Conservation (phyloP, 2,329 filamentous ascomycete genomes). For the Phyllosticta paracitricarpa region DNA sequence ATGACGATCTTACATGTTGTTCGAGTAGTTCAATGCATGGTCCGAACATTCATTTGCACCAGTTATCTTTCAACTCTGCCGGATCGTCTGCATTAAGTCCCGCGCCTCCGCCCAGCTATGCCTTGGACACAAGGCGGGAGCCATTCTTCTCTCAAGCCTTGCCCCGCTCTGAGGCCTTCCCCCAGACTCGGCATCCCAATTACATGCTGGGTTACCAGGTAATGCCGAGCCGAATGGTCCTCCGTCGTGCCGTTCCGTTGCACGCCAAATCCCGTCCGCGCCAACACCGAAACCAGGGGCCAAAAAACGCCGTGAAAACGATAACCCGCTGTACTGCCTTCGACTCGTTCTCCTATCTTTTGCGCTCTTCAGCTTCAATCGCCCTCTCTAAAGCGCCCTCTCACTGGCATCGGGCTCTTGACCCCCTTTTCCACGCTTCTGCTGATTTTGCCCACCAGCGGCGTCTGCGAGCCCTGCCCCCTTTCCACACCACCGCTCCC, state of each 20-base stretch:
- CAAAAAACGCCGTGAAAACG: background rate
- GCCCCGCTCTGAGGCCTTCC: background rate
- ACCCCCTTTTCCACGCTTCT: slow-evolving; percentile 3
- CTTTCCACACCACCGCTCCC: background rate
- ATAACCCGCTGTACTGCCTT: background rate
- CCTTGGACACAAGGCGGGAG: background rate
- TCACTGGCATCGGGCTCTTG: background rate
- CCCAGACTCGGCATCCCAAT: background rate
- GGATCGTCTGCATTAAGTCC: background rate
- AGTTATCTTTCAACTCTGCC: background rate
- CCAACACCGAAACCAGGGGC: background rate
- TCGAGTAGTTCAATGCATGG: background rate
- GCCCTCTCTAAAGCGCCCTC: slow-evolving; percentile 6
- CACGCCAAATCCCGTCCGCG: background rate
- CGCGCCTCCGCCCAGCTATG: background rate
- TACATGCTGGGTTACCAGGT: background rate
- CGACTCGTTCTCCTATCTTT: background rate
- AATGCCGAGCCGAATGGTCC: background rate
- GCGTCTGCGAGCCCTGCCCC: background rate
- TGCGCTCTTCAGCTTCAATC: background rate
- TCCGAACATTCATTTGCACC: background rate
- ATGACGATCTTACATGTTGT: no score
- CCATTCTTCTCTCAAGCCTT: background rate
- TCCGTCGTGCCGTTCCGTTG: background rate
- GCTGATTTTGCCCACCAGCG: slow-evolving; percentile 6